Base-by-base conservation (phyloP, 164 flowering plant genomes). In the Pachysandra terminalis region DNA sequence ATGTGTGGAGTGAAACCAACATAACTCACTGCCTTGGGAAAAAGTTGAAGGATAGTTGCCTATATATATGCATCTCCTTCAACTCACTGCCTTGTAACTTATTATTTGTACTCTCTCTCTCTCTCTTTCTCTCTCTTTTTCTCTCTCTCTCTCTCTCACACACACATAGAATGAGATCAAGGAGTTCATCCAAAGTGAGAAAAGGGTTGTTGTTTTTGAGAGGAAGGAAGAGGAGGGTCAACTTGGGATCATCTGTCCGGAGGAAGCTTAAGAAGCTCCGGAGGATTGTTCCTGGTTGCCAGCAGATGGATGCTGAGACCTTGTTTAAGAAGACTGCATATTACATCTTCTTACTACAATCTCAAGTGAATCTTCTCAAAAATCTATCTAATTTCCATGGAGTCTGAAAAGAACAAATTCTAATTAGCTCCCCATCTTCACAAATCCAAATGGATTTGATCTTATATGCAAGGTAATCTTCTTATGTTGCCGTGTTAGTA, bases 361-460 rank as follows among this genome's bases (percentile, higher is more conserved):
- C n/a, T 9, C 66, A 73, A 58, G 71, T 73, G 48, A 70, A 67
- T 59, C 0, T 71, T 59, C 77, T 77, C 40, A 56, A 26, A 48
- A 24, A 17, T 21, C 40, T 77, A 9, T 60, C 53, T 41, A n/a
- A 53, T 51, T 37, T 67, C 19, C 63, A 56, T 70, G 80, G 76
- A 9, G 28, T 69, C 28, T 72, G 71, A 49, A 6, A 28, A 26
- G 19, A 40, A 0, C 16, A 14, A 58, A 45, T 61, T 17, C 25
- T 37, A n/a, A n/a, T n/a, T n/a, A n/a, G n/a, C n/a, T n/a, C n/a
- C n/a, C n/a, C n/a, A n/a, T n/a, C n/a, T n/a, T n/a, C n/a, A n/a
- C n/a, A n/a, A n/a, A n/a, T n/a, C n/a, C n/a, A n/a, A n/a, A n/a
- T n/a, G n/a, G n/a, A n/a, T n/a, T n/a, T 55, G 12, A 19, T 21